phyloP scores from a whole-genome alignment of 2,329 filamentous ascomycete species.

The Coniochaeta sp. region DNA sequence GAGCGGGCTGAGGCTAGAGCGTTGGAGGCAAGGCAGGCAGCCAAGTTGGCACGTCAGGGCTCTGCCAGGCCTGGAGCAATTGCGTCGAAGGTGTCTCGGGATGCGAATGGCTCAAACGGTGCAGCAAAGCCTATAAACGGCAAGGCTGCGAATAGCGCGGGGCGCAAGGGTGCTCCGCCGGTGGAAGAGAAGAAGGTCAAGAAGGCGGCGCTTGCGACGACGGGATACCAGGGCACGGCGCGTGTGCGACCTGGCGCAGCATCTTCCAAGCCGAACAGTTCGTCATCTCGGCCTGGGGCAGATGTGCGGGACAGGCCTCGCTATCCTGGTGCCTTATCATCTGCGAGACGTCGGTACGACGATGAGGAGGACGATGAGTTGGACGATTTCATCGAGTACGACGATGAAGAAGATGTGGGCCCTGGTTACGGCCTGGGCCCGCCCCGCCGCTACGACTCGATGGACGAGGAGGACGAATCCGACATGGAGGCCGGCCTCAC shows the following conservation, averaged over 20 bases:
- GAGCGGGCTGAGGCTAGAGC: constrained; percentile 40
- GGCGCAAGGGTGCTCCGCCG: constrained; percentile 20
- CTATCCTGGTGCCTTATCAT: constrained; percentile 24
- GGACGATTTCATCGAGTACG: constrained; percentile 56
- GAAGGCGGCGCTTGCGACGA: constrained; percentile 55
- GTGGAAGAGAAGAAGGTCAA: constrained; percentile 51
- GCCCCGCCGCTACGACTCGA: constrained; percentile 42
- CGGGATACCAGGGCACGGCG: constrained; percentile 59
- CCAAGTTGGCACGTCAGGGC: constrained; percentile 9
- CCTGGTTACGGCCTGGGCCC: constrained; percentile 16
- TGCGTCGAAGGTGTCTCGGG: not conserved
- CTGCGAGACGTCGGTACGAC: constrained; percentile 36
- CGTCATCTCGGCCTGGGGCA: constrained; percentile 15
- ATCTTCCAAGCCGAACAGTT: not conserved
- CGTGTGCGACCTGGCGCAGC: constrained; percentile 43
- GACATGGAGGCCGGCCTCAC: constrained; percentile 74
- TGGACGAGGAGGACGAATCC: constrained; percentile 51
- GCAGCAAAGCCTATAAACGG: not conserved
- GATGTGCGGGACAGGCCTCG: constrained; percentile 13
- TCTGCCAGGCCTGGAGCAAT: not conserved
- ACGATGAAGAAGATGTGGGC: constrained; percentile 51
- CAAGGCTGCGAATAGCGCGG: constrained; percentile 1
- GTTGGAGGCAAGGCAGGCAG: constrained; percentile 27
- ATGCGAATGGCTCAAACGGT: not conserved
- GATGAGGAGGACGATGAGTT: constrained; percentile 56